Evolutionary conservation across 1,284 basidiomycete species (phyloP).

Genomic region (Fomitopsis palustris): DNA sequence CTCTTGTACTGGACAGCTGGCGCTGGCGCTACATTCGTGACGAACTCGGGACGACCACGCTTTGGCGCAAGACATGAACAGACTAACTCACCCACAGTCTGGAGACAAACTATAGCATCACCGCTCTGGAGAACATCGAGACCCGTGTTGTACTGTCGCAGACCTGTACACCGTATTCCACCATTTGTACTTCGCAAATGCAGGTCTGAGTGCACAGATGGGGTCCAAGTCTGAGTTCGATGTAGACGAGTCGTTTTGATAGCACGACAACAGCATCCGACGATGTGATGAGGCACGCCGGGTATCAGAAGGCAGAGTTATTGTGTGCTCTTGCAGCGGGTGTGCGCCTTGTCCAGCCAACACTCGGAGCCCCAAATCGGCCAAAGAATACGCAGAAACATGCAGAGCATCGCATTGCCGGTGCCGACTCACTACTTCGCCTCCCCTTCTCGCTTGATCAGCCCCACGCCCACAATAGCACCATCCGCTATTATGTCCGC

Average conservation of each 20-base stretch:
- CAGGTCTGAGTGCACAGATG: too few species aligned
- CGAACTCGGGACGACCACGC: neutral
- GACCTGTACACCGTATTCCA: too few species aligned
- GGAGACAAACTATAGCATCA: neutral
- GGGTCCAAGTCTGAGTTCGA: too few species aligned
- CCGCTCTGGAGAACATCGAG: neutral
- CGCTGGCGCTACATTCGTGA: neutral
- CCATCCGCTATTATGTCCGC: constrained; percentile 74
- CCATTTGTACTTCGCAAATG: too few species aligned
- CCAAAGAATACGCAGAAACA: neutral
- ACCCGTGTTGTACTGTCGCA: too few species aligned
- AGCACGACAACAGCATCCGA: too few species aligned
- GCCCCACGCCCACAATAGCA: constrained; percentile 69
- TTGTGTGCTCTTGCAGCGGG: too few species aligned
- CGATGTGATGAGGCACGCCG: too few species aligned
- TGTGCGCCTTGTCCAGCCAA: too few species aligned
- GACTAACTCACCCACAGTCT: neutral
- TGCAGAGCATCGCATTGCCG: neutral
- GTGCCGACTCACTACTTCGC: constrained; percentile 1
- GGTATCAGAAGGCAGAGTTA: too few species aligned
- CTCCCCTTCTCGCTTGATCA: constrained; percentile 51
- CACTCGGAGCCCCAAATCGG: too few species aligned
- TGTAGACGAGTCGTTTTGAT: too few species aligned
- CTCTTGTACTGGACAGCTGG: neutral
- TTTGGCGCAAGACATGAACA: neutral